phyloP scores from a whole-genome alignment of 2,329 filamentous ascomycete species.

The Thelonectria olida region DNA sequence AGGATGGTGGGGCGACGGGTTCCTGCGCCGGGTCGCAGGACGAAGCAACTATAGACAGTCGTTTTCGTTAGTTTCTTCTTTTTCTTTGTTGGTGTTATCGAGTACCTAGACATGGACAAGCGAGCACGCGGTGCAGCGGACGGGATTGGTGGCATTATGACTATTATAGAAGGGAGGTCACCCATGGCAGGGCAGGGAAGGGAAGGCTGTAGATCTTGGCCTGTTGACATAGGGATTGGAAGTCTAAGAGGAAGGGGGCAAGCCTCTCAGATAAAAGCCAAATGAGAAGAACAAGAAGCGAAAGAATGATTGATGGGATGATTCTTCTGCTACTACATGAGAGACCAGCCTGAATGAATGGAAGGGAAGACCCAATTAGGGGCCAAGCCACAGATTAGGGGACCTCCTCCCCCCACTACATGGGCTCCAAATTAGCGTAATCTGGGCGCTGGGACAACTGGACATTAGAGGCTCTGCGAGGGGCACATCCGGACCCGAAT shows the following conservation, averaged over 20 bases:
- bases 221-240: neutral
- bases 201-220: neutral
- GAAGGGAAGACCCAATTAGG: neutral
- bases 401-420: slow-evolving; percentile 13
- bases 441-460: slow-evolving; percentile 13
- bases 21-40: slow-evolving; percentile 12
- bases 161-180: slow-evolving; percentile 38
- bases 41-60: slow-evolving; percentile 27
- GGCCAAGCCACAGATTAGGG: neutral
- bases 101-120: slow-evolving; percentile 38
- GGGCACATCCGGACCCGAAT: slow-evolving; percentile 16
- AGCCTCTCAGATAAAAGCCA: neutral
- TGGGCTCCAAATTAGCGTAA: slow-evolving; percentile 14
- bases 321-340: too few relatives aligned
- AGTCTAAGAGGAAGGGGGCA: neutral
- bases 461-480: slow-evolving; percentile 12
- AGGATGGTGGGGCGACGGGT: neutral
- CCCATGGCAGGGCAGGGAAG: slow-evolving; percentile 16
- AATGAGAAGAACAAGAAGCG: neutral
- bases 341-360: too few relatives aligned
- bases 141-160: slow-evolving; percentile 30
- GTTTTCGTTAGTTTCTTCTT: slow-evolving; percentile 13
- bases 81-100: slow-evolving; percentile 27
- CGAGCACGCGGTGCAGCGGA: slow-evolving; percentile 18
- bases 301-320: neutral